A percentile compares a stretch with the other conserved stretches of the same genome.
phyloP scores from a whole-genome alignment of 192 early-diverging fungal species.

The Coemansia sp. region DNA sequence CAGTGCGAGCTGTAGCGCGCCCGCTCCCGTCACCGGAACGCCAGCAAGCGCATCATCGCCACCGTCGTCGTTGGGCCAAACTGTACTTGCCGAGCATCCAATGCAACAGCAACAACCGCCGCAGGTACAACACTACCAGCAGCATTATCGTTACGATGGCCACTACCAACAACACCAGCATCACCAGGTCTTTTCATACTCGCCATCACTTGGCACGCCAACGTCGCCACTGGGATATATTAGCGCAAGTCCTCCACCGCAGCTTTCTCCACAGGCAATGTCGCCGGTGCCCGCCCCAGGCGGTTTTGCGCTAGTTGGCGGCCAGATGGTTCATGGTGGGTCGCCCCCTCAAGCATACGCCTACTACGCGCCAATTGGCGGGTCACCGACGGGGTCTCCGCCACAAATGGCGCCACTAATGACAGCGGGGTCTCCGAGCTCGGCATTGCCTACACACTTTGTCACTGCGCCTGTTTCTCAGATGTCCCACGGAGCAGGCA shows the following conservation, averaged over 20 bases:
- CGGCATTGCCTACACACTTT: not conserved
- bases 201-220: constrained; percentile 16
- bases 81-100: constrained; percentile 2
- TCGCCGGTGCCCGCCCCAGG: not conserved
- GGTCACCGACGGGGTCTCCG: constrained; percentile 17
- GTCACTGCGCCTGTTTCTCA: not conserved
- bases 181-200: constrained; percentile 8
- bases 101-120: constrained; percentile 10
- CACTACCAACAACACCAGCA: constrained; percentile 11
- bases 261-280: constrained; percentile 7
- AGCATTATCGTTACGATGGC: not conserved
- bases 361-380: constrained; percentile 21
- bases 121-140: constrained; percentile 3
- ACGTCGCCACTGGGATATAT: constrained; percentile 15
- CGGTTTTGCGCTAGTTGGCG: constrained; percentile 19
- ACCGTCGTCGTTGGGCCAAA: not conserved
- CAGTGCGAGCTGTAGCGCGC: constrained; percentile 17
- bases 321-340: constrained; percentile 12
- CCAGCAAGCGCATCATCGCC: constrained; percentile 4
- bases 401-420: constrained; percentile 23
- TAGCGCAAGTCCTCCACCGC: constrained; percentile 12
- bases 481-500: no score
- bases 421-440: not conserved
- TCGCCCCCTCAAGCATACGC: constrained; percentile 18
- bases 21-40: not conserved